phyloP scores from a whole-genome alignment of 2,329 filamentous ascomycete genomes.

The Amesomyces nigricolor region DNA sequence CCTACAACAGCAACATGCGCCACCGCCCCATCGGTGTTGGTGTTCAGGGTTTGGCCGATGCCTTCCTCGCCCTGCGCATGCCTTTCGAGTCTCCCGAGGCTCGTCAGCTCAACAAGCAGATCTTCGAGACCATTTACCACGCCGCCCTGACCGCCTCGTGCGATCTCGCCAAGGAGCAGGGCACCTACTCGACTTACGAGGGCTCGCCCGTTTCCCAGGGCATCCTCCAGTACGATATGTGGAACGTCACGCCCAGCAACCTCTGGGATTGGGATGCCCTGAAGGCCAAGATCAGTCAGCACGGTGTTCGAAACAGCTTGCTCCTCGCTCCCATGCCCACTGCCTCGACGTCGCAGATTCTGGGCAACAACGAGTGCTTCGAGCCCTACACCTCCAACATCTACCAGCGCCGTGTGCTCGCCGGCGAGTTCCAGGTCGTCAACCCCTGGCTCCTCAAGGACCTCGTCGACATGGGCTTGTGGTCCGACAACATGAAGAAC shows the following conservation, averaged over 20 bases:
- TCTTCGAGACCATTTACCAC: constrained; percentile 99
- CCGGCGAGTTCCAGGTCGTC: constrained; percentile 98
- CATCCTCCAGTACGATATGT: constrained; percentile 98
- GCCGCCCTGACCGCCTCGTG: constrained; percentile 85
- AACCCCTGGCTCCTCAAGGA: constrained; percentile 99
- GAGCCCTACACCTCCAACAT: constrained; percentile 99
- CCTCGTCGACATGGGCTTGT: constrained; percentile 92
- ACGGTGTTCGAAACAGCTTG: constrained; percentile 92
- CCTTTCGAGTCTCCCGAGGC: constrained; percentile 96
- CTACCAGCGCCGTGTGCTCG: constrained; percentile 95
- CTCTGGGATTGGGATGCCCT: constrained; percentile 94
- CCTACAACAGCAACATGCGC: constrained; percentile 92
- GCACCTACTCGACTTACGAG: constrained; percentile 83
- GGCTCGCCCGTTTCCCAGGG: constrained; percentile 93
- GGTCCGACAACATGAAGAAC: constrained; percentile 99
- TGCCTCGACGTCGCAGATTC: constrained; percentile 92
- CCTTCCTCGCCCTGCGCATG: constrained; percentile 92
- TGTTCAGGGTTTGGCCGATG: constrained; percentile 96
- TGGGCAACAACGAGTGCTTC: constrained; percentile 99
- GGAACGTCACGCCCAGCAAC: constrained; percentile 86
- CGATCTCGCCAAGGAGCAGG: constrained; percentile 75
- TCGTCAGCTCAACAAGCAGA: constrained; percentile 90
- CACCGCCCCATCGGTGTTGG: constrained; percentile 94
- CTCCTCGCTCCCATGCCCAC: constrained; percentile 97
- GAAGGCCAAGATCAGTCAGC: constrained; percentile 85